phyloP scores from a whole-genome alignment of 164 flowering plant genomes.

The Sedum album region DNA sequence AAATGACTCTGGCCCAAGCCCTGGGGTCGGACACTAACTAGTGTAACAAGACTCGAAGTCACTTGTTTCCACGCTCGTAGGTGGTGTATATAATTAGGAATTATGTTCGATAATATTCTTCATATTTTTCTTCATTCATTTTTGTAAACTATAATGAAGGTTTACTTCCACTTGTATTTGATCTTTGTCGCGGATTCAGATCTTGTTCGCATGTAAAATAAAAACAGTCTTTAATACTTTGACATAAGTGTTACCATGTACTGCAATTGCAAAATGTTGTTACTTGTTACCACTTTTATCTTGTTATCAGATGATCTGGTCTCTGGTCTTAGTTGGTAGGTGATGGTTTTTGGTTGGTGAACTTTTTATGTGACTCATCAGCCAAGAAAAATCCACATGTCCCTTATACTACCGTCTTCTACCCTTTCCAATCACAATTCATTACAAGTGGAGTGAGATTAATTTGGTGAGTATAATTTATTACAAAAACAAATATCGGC shows the following conservation, averaged over 20 bases:
- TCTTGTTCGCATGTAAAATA: not conserved
- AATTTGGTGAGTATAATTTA: too few relatives aligned
- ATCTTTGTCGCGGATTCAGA: not conserved
- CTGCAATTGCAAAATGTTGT: too few relatives aligned
- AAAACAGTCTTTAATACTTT: too few relatives aligned
- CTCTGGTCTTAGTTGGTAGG: not conserved
- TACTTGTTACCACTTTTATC: not conserved
- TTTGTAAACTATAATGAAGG: not conserved
- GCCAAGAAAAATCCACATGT: not conserved
- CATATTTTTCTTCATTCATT: not conserved
- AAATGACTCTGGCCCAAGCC: constrained; percentile 22
- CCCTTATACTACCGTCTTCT: too few relatives aligned
- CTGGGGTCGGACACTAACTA: constrained; percentile 23
- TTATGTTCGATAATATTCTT: not conserved
- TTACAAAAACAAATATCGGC: too few relatives aligned
- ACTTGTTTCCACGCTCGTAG: not conserved
- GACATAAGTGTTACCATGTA: not conserved
- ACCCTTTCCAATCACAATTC: too few relatives aligned
- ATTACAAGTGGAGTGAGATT: too few relatives aligned
- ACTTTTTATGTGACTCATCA: not conserved
- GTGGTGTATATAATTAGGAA: not conserved
- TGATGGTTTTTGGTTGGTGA: constrained; percentile 1
- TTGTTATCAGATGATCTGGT: not conserved
- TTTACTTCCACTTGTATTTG: not conserved
- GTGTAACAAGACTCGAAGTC: not conserved